Evolutionary conservation across 75 land plant genomes (phyloP).

Genomic region (Pseudotsuga menziesii): DNA sequence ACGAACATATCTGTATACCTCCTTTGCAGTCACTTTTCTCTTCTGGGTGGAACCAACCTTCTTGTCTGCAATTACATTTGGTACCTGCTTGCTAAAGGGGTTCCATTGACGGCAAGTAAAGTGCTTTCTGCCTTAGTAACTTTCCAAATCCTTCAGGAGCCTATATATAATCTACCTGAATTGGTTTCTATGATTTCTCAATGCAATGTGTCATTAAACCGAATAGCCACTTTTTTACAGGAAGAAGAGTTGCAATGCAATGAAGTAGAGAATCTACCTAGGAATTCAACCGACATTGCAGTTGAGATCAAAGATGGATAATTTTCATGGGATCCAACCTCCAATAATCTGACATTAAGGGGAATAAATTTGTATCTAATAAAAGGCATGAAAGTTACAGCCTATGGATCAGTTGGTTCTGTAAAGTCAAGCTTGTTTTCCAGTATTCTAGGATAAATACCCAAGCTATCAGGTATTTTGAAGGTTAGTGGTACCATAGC

Average conservation of each 20-base stretch:
- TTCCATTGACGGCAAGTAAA: constrained; percentile 40
- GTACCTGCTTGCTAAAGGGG: constrained; percentile 37
- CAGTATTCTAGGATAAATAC: constrained; percentile 44
- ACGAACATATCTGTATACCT: constrained; percentile 14
- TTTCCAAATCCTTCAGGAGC: constrained; percentile 38
- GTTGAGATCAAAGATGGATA: constrained; percentile 11
- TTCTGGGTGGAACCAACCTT: constrained; percentile 47
- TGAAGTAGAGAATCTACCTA: constrained; percentile 7
- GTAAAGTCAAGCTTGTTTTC: constrained; percentile 51
- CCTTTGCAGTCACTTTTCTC: constrained; percentile 23
- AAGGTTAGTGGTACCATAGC: constrained; percentile 42
- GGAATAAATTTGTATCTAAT: constrained; percentile 25
- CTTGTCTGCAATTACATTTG: constrained; percentile 45
- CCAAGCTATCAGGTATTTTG: constrained; percentile 39
- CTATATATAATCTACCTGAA: constrained; percentile 35
- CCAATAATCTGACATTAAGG: constrained; percentile 15
- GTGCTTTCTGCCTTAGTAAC: constrained; percentile 50
- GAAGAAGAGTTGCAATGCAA: constrained; percentile 10
- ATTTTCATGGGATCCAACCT: constrained; percentile 23
- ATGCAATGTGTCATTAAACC: constrained; percentile 26
- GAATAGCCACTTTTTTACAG: constrained; percentile 16
- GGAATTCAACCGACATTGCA: constrained; percentile 5
- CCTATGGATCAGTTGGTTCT: constrained; percentile 51
- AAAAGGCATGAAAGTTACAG: constrained; percentile 35
- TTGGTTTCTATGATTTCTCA: constrained; percentile 37